Conservation (phyloP, 2,329 filamentous ascomycete species). For the Gnomoniopsis smithogilvyi region DNA sequence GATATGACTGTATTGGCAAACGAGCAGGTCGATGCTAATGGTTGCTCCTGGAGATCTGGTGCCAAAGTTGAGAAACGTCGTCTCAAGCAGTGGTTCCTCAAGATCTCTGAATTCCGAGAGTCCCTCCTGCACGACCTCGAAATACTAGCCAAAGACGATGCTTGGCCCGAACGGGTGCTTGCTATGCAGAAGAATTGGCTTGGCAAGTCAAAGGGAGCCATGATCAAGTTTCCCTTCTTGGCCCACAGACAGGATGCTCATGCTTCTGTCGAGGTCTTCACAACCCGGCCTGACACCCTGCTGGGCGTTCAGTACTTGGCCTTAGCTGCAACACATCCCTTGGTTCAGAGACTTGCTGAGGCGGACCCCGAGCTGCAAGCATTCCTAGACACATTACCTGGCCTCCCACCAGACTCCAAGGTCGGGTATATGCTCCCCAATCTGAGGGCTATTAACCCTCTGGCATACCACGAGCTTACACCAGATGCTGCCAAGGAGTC, state of each 20-base stretch:
- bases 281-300: conserved; percentile 82
- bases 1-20: conserved; percentile 89
- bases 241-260: conserved; percentile 37
- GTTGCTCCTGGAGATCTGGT: conserved; percentile 82
- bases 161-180: conserved; percentile 81
- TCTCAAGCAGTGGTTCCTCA: conserved; percentile 87
- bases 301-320: conserved; percentile 84
- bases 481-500: conserved; percentile 50
- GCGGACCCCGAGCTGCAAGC: conserved; percentile 58
- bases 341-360: conserved; percentile 60
- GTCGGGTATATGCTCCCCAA: conserved; percentile 65
- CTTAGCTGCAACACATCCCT: conserved; percentile 68
- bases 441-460: conserved; percentile 62
- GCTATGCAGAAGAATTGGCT: conserved; percentile 88
- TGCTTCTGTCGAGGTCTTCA: conserved; percentile 68
- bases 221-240: conserved; percentile 66
- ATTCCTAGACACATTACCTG: conserved; percentile 64
- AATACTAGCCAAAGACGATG: conserved; percentile 55
- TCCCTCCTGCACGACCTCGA: conserved; percentile 69
- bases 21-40: conserved; percentile 86
- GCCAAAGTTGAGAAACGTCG: conserved; percentile 77
- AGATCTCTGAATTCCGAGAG: conserved; percentile 76
- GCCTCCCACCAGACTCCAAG: conserved; percentile 53
- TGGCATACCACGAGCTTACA: conserved; percentile 52
- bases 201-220: conserved; percentile 71